Conservation (phyloP, 257 asterid species). For the Capsicum chinense region DNA sequence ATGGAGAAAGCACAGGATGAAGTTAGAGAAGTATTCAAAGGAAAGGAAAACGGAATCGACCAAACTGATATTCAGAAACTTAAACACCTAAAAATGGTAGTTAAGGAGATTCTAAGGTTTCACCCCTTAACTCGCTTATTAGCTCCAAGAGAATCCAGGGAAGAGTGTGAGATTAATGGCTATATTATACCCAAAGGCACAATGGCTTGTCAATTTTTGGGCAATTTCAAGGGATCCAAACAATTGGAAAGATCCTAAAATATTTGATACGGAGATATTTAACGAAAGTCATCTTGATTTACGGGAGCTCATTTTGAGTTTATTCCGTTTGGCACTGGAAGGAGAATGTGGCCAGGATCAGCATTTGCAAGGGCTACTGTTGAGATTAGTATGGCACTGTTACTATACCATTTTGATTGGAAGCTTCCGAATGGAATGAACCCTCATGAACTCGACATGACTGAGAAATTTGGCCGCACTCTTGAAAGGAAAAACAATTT, state of each 20-base stretch:
- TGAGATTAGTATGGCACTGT: conserved; percentile 38
- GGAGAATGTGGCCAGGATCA: conserved; percentile 46
- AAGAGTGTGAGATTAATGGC: conserved; percentile 36
- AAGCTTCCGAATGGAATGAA: conserved; percentile 30
- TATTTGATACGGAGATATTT: conserved; percentile 28
- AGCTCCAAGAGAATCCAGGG: conserved; percentile 36
- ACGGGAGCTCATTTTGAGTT: conserved; percentile 40
- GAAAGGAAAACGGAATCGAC: conserved; percentile 20
- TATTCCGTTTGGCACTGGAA: conserved; percentile 48
- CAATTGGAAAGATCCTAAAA: conserved; percentile 36
- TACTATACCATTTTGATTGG: conserved; percentile 45
- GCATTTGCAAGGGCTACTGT: conserved; percentile 33
- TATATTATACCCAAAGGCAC: conserved; percentile 32
- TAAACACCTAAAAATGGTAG: conserved; percentile 31
- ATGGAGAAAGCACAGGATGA: conserved; percentile 42
- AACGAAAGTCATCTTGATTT: conserved; percentile 29
- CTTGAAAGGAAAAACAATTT: conserved; percentile 29
- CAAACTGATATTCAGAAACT: conserved; percentile 33
- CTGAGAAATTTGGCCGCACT: conserved; percentile 3
- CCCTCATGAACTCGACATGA: conserved; percentile 38
- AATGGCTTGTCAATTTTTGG: conserved; percentile 37
- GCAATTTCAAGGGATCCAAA: conserved; percentile 38
- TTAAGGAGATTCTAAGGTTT: conserved; percentile 14
- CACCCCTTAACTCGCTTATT: conserved; percentile 30
- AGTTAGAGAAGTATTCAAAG: conserved; percentile 31